A percentile compares a stretch with the other conserved stretches of the same genome.
phyloP scores from a whole-genome alignment of 176 grass and related monocot genomes.

The Ensete ventricosum region DNA sequence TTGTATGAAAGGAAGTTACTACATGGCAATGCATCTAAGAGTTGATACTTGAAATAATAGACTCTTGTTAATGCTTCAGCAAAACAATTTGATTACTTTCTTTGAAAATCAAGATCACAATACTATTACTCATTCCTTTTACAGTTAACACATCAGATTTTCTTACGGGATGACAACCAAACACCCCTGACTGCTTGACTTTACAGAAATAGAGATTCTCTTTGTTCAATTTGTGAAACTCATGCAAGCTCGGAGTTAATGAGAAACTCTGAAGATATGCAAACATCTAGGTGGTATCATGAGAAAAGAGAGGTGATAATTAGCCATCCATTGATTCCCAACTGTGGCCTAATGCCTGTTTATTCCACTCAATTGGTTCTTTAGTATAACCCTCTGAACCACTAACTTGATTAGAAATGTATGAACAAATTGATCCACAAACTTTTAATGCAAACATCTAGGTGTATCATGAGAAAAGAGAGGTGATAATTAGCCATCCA shows the following conservation, averaged over 20 bases:
- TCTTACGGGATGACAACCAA: background rate
- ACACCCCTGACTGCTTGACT: background rate
- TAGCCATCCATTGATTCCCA: too few relatives aligned
- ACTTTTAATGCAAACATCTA: background rate
- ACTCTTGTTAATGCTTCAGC: background rate
- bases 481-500: too few relatives aligned
- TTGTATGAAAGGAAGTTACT: background rate
- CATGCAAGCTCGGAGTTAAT: background rate
- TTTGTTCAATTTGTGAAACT: background rate
- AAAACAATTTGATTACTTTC: background rate
- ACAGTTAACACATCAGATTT: background rate
- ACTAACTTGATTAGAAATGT: background rate
- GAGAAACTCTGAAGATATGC: background rate
- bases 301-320: background rate
- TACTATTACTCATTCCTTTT: background rate
- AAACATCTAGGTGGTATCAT: background rate
- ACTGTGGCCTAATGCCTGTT: too few relatives aligned
- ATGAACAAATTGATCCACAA: background rate
- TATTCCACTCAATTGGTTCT: too few relatives aligned
- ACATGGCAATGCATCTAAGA: background rate
- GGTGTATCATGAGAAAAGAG: background rate
- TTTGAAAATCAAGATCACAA: background rate
- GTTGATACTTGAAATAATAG: background rate
- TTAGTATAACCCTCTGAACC: too few relatives aligned
- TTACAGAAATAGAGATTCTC: background rate